Evolutionary conservation across 2,329 filamentous ascomycete genomes (phyloP).

Genomic region (Thermochaetoides dissita): DNA sequence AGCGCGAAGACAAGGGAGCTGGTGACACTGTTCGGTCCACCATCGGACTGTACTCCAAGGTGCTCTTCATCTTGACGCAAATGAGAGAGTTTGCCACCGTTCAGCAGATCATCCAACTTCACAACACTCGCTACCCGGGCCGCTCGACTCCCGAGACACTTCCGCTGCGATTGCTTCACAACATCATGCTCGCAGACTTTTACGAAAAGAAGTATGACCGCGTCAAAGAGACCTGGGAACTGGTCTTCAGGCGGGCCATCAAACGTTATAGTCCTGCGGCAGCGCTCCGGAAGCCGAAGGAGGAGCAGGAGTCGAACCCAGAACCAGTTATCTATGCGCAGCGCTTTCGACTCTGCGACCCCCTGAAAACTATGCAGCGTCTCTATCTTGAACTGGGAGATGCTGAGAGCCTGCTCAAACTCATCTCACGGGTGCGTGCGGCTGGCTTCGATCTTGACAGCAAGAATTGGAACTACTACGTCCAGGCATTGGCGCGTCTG

Average conservation of each 20-base stretch:
- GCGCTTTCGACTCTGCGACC: conserved; percentile 38
- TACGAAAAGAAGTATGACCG: conserved; percentile 42
- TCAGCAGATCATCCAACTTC: conserved; percentile 32
- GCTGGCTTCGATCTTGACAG: conserved; percentile 63
- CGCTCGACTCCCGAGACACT: conserved; percentile 30
- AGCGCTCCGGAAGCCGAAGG: neutral
- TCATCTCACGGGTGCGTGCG: conserved; percentile 41
- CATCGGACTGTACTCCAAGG: conserved; percentile 25
- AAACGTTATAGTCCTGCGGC: conserved; percentile 22
- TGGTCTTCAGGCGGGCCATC: conserved; percentile 40
- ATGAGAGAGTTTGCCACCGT: conserved; percentile 25
- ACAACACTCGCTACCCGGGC: conserved; percentile 33
- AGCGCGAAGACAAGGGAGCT: conserved; percentile 6
- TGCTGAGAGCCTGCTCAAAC: conserved; percentile 30
- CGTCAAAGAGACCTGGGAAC: conserved; percentile 53
- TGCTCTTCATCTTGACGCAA: conserved; percentile 27
- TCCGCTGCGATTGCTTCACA: conserved; percentile 43
- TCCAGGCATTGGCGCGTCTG: conserved; percentile 51
- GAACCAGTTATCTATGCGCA: conserved; percentile 27
- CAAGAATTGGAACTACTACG: conserved; percentile 67
- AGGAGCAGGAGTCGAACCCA: neutral
- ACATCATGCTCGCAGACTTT: conserved; percentile 55
- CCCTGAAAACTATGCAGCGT: conserved; percentile 36
- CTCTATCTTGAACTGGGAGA: conserved; percentile 28
- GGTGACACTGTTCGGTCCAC: conserved; percentile 10